phyloP scores from a whole-genome alignment of 768 basidiomycete species.

The Leccinum longicurvipes region DNA sequence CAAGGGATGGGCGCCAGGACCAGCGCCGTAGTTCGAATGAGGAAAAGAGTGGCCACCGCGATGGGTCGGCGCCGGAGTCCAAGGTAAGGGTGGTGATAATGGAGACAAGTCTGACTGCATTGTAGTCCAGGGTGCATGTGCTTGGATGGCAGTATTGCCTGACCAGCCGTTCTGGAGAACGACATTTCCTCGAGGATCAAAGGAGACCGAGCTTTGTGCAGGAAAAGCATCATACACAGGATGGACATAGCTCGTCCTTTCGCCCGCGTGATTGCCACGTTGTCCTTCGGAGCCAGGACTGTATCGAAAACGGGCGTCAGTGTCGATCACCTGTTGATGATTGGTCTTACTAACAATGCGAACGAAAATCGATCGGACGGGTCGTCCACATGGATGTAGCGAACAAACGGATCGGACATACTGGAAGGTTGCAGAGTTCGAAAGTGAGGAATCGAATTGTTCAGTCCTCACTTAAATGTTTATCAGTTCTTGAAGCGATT shows the following conservation, averaged over 20 bases:
- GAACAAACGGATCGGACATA: slow-evolving; percentile 7
- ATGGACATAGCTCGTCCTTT: not conserved
- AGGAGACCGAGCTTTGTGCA: not conserved
- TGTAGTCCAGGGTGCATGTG: not conserved
- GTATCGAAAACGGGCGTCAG: slow-evolving; percentile 8
- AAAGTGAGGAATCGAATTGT: not conserved
- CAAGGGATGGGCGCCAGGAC: not conserved
- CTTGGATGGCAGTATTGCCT: not conserved
- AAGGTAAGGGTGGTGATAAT: not conserved
- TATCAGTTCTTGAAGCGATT: not conserved
- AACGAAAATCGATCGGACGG: not conserved
- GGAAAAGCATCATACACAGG: not conserved
- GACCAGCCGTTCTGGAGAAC: not conserved
- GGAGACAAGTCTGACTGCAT: not conserved
- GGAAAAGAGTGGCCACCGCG: not conserved
- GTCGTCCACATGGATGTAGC: not conserved
- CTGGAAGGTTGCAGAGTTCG: not conserved
- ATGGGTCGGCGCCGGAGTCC: not conserved
- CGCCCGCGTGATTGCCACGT: not conserved
- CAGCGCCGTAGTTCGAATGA: not conserved
- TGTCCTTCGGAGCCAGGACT: slow-evolving; percentile 1
- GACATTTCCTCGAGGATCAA: not conserved
- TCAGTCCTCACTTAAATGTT: slow-evolving; percentile 8
- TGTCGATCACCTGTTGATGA: not conserved
- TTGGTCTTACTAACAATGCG: slow-evolving; percentile 12